These are phyloP conservation scores for Rhypophila decipiens DNA, from an alignment of 495 filamentous ascomycete genomes.

Conservation along the genomic window DNA sequence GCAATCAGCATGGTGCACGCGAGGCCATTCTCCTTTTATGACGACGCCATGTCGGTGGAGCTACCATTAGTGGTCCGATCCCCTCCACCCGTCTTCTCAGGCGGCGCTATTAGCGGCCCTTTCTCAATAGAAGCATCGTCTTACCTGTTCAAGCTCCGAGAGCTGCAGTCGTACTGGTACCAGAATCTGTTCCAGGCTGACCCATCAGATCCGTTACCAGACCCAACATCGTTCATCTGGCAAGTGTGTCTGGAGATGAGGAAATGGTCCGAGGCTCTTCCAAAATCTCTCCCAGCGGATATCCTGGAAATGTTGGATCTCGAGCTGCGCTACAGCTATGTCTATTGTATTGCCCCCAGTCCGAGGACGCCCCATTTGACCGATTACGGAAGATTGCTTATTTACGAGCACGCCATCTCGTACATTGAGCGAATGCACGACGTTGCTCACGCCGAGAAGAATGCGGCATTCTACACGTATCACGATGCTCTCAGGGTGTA, in stretches of 20 bases:
- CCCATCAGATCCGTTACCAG: conserved; percentile 50
- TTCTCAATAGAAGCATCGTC: conserved; percentile 45
- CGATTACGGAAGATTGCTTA: conserved; percentile 62
- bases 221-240: conserved; percentile 55
- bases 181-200: conserved; percentile 71
- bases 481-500: conserved; percentile 67
- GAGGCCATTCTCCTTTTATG: conserved; percentile 83
- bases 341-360: conserved; percentile 74
- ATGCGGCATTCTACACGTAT: conserved; percentile 59
- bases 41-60: conserved; percentile 72
- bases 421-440: conserved; percentile 59
- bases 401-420: conserved; percentile 75
- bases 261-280: conserved; percentile 59
- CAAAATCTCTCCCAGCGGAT: conserved; percentile 47
- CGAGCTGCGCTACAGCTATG: conserved; percentile 76
- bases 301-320: conserved; percentile 68
- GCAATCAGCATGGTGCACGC: conserved; percentile 74
- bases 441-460: conserved; percentile 43
- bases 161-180: conserved; percentile 75
- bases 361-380: conserved; percentile 56
- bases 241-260: conserved; percentile 57
- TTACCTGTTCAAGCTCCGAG: conserved; percentile 68
- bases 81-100: conserved; percentile 27
- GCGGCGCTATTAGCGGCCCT: conserved; percentile 39
- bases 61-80: conserved; percentile 36